Conservation (phyloP, 2,329 filamentous ascomycete genomes). For the Diaporthe vexans region DNA sequence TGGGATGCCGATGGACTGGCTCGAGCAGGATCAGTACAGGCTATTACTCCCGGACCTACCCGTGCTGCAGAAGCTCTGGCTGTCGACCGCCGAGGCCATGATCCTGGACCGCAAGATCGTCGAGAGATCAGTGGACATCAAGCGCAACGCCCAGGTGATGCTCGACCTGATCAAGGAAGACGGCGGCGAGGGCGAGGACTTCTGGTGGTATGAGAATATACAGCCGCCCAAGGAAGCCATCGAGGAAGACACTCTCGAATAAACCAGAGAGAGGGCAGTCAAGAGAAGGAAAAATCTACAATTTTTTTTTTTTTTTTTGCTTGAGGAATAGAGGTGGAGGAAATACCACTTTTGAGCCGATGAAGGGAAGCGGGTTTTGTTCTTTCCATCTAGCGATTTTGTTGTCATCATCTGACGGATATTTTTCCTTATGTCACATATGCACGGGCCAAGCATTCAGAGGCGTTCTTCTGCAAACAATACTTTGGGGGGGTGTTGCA, state of each 20-base stretch:
- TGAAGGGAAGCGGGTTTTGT: constrained; percentile 20
- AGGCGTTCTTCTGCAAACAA: constrained; percentile 31
- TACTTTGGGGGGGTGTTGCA: constrained; percentile 1
- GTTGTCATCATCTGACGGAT: constrained; percentile 34
- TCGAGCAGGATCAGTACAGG: constrained; percentile 65
- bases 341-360: constrained; percentile 30
- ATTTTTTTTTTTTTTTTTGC: background rate
- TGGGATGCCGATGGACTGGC: constrained; percentile 73
- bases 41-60: constrained; percentile 69
- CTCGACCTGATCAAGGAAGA: constrained; percentile 75
- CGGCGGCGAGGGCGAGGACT: constrained; percentile 70
- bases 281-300: constrained; percentile 29
- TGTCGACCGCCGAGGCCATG: constrained; percentile 72
- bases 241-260: constrained; percentile 65
- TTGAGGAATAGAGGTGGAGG: constrained; percentile 19
- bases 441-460: constrained; percentile 36
- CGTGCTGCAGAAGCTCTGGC: constrained; percentile 71
- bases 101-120: constrained; percentile 73
- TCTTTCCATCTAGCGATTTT: background rate
- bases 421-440: constrained; percentile 36
- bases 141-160: constrained; percentile 73
- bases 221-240: constrained; percentile 65
- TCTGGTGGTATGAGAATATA: constrained; percentile 72
- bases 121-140: constrained; percentile 70
- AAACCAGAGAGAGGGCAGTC: constrained; percentile 41